These are phyloP conservation scores for Phytophthora pluvialis DNA, from an alignment of 352 stramenopile genomes.

Conservation along the genomic window DNA sequence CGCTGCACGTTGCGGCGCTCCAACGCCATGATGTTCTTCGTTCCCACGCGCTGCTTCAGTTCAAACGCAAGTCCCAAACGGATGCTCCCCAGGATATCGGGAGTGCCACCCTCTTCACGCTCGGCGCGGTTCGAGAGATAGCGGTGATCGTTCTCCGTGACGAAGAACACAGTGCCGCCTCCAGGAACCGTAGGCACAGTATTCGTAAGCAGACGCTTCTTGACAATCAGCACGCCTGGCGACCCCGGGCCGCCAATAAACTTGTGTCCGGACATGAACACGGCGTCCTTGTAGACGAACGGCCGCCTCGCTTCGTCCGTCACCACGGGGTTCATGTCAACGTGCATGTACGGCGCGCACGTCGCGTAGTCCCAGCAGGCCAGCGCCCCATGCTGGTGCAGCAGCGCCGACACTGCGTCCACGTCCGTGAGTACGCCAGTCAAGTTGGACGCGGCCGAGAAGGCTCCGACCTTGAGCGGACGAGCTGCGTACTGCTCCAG, in stretches of 20 bases:
- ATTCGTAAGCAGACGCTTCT: constrained; percentile 89
- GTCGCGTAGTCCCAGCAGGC: constrained; percentile 97
- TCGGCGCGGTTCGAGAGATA: constrained; percentile 83
- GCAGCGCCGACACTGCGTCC: constrained; percentile 85
- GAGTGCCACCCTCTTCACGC: constrained; percentile 97
- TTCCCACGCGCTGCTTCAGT: constrained; percentile 86
- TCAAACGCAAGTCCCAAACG: constrained; percentile 93
- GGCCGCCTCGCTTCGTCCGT: constrained; percentile 36
- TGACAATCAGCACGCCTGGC: constrained; percentile 95
- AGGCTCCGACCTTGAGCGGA: constrained; percentile 86
- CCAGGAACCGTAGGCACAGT: constrained; percentile 61
- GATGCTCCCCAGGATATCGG: constrained; percentile 95
- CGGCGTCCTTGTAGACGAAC: constrained; percentile 91
- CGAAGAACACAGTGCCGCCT: constrained; percentile 66
- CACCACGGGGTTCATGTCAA: constrained; percentile 97
- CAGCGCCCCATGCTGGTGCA: constrained; percentile 94
- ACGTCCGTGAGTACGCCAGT: constrained; percentile 94
- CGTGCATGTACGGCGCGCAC: constrained; percentile 92
- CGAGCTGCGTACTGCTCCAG: constrained; percentile 59
- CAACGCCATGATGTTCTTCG: constrained; percentile 56
- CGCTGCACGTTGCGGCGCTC: constrained; percentile 52
- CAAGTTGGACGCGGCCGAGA: constrained; percentile 96
- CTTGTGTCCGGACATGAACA: constrained; percentile 98
- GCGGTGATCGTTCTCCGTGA: constrained; percentile 69
- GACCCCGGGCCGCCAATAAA: constrained; percentile 94